Evolutionary conservation across 495 filamentous ascomycete species (phyloP).

Genomic region (Trichoderma reesei): DNA sequence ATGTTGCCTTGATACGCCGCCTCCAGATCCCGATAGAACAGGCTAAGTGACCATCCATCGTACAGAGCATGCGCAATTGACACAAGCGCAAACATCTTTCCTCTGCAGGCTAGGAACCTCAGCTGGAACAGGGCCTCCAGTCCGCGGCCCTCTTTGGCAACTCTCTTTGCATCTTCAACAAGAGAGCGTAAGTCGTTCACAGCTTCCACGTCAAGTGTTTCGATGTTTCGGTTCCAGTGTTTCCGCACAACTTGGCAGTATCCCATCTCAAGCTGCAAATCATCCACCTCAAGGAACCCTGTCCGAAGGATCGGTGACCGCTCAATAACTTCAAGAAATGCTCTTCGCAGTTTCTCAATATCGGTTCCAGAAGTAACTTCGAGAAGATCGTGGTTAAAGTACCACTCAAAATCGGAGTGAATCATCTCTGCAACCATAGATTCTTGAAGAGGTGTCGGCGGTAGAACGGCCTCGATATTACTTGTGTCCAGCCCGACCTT

Average conservation of each 20-base stretch:
- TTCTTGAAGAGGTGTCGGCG: constrained; percentile 68
- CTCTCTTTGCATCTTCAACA: constrained; percentile 20
- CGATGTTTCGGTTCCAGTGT: constrained; percentile 13
- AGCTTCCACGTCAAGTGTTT: constrained; percentile 15
- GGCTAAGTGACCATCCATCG: constrained; percentile 61
- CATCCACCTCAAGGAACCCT: constrained; percentile 53
- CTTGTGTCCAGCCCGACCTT: constrained; percentile 12
- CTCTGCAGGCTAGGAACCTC: constrained; percentile 23
- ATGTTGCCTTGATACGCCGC: constrained; percentile 42
- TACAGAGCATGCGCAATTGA: constrained; percentile 74
- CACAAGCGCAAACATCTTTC: constrained; percentile 43
- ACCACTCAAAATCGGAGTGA: constrained; percentile 51
- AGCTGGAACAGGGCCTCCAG: constrained; percentile 34
- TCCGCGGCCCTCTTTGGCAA: constrained; percentile 19
- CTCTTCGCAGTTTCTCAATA: constrained; percentile 38
- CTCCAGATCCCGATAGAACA: constrained; percentile 57
- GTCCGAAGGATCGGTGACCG: constrained; percentile 65
- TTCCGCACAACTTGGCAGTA: constrained; percentile 58
- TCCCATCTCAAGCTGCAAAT: constrained; percentile 39
- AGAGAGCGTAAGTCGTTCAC: constrained; percentile 19
- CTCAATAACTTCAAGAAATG: constrained; percentile 49
- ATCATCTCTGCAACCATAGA: constrained; percentile 71
- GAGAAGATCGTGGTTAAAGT: constrained; percentile 72
- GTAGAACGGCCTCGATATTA: constrained; percentile 44
- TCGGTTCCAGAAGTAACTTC: constrained; percentile 43